These are phyloP conservation scores for Globomyces sp. DNA, from an alignment of 371 early-diverging fungal species.

Conservation along the genomic window DNA sequence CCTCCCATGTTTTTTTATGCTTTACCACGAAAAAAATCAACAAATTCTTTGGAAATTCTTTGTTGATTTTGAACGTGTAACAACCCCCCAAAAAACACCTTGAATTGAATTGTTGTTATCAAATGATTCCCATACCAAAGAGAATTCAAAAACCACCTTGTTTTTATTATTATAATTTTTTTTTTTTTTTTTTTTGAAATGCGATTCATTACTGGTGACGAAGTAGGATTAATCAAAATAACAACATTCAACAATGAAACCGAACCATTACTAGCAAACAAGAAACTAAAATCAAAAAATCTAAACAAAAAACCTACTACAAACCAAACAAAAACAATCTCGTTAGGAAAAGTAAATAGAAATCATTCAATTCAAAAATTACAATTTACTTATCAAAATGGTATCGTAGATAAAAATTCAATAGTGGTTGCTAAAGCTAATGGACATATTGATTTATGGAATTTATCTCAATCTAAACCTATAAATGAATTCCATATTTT, in stretches of 20 bases:
- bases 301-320: not conserved
- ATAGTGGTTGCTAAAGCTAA: constrained; percentile 63
- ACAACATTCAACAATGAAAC: constrained; percentile 10
- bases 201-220: constrained; percentile 63
- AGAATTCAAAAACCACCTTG: not conserved
- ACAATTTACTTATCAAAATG: constrained; percentile 41
- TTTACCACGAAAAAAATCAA: too few relatives aligned
- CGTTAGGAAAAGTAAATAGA: constrained; percentile 57
- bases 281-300: constrained; percentile 25
- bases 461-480: constrained; percentile 44
- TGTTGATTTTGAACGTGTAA: too few relatives aligned
- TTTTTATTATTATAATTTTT: not conserved
- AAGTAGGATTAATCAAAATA: constrained; percentile 73
- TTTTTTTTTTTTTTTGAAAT: constrained; percentile 18
- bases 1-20: too few relatives aligned
- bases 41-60: too few relatives aligned
- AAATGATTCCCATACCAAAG: too few relatives aligned
- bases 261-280: constrained; percentile 26
- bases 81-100: too few relatives aligned
- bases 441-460: constrained; percentile 60
- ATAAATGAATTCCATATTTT: constrained; percentile 1
- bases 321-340: constrained; percentile 33
- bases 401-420: constrained; percentile 17
- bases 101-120: too few relatives aligned
- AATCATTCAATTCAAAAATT: constrained; percentile 48